These are phyloP conservation scores for Avena eriantha DNA, from an alignment of 176 grass and related monocot genomes.

Conservation along the genomic window DNA sequence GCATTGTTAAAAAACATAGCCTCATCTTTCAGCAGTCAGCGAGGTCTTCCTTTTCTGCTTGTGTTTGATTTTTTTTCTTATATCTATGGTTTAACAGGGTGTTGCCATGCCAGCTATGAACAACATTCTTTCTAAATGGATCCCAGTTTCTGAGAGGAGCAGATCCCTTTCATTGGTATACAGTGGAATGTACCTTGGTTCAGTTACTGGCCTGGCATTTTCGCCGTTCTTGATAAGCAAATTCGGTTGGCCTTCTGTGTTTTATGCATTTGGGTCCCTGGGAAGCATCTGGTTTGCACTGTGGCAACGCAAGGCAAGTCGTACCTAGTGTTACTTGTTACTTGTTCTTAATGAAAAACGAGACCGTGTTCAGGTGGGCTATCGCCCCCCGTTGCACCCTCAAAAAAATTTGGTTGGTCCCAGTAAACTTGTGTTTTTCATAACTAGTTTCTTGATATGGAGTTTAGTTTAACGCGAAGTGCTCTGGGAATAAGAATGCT, in stretches of 20 bases:
- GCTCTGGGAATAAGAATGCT: slow-evolving; percentile 10
- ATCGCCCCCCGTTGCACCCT: too few relatives aligned
- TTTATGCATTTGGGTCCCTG: slow-evolving; percentile 89
- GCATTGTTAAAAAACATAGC: background rate
- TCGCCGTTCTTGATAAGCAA: slow-evolving; percentile 85
- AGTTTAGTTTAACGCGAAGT: slow-evolving; percentile 15
- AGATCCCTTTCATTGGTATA: slow-evolving; percentile 92
- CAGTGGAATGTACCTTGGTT: slow-evolving; percentile 98
- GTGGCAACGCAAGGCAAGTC: slow-evolving; percentile 78
- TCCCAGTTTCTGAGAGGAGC: slow-evolving; percentile 96
- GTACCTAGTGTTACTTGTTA: background rate
- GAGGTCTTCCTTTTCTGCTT: background rate
- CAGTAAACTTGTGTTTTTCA: background rate
- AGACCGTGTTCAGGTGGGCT: too few relatives aligned
- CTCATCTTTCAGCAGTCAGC: too few relatives aligned
- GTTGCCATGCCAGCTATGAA: slow-evolving; percentile 99
- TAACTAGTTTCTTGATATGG: slow-evolving; percentile 6
- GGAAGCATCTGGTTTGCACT: slow-evolving; percentile 86
- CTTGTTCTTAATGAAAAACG: too few relatives aligned
- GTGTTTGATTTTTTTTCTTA: background rate
- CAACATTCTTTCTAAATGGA: slow-evolving; percentile 94
- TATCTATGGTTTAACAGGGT: slow-evolving; percentile 63
- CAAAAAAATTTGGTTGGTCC: background rate
- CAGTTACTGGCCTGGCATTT: slow-evolving; percentile 84
- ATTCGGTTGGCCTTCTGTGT: slow-evolving; percentile 97